These are phyloP conservation scores for Glebionis coronaria DNA, from an alignment of 129 eudicot species.

Conservation along the genomic window DNA sequence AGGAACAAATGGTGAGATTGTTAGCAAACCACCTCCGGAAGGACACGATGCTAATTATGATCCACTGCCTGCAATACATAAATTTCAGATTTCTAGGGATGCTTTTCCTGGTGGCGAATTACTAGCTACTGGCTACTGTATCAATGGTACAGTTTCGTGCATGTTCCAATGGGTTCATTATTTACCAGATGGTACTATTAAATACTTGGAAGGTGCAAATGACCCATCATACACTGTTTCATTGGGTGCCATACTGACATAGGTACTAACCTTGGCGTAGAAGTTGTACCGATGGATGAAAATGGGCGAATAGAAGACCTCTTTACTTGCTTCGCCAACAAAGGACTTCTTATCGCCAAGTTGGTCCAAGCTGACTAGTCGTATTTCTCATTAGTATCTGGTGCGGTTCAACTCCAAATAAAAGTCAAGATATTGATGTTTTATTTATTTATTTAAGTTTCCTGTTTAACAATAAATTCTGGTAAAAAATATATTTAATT, in stretches of 20 bases:
- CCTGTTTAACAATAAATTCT: no score
- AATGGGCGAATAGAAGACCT: not conserved
- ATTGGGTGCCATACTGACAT: not conserved
- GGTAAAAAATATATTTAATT: no score
- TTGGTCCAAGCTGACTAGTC: no score
- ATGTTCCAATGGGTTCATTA: not conserved
- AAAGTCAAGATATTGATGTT: no score
- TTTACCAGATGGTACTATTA: not conserved
- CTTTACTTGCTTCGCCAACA: not conserved
- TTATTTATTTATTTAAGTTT: no score
- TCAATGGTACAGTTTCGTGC: not conserved
- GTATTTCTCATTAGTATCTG: no score
- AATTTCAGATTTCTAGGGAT: not conserved
- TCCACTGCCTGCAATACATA: not conserved
- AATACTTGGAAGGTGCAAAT: not conserved
- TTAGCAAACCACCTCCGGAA: not conserved
- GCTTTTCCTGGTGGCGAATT: not conserved
- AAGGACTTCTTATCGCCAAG: no score
- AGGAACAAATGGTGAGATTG: not conserved
- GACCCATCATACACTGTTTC: not conserved
- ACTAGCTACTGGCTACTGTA: not conserved
- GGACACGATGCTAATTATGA: not conserved
- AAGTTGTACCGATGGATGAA: not conserved
- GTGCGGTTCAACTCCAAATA: no score
- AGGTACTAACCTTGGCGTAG: not conserved